Evolutionary conservation across 2,329 filamentous ascomycete species (phyloP).

Genomic region (Cladophialophora immunda): DNA sequence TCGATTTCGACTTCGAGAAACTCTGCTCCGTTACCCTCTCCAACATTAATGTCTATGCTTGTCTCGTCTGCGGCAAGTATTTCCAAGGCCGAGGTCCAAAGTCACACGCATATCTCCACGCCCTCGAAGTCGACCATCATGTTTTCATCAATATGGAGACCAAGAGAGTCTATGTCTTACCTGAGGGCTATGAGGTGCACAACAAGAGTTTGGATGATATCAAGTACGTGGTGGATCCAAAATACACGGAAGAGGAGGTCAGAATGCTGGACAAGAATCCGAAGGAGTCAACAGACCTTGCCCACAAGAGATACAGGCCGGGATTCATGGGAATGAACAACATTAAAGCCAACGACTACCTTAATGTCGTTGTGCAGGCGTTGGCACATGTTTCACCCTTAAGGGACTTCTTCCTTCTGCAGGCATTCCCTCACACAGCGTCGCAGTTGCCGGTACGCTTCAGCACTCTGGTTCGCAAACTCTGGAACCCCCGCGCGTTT

Average conservation of each 20-base stretch:
- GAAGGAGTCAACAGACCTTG: constrained; percentile 74
- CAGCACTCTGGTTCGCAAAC: constrained; percentile 89
- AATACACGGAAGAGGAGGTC: constrained; percentile 82
- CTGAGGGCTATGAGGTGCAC: constrained; percentile 95
- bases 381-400: constrained; percentile 88
- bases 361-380: constrained; percentile 93
- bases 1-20: constrained; percentile 99
- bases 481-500: constrained; percentile 97
- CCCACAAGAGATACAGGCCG: constrained; percentile 85
- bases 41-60: constrained; percentile 99
- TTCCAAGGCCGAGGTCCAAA: constrained; percentile 93
- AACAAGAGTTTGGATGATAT: constrained; percentile 96
- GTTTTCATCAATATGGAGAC: constrained; percentile 98
- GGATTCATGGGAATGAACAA: constrained; percentile 99
- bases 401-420: constrained; percentile 89
- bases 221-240: constrained; percentile 95
- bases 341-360: constrained; percentile 99
- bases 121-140: constrained; percentile 93
- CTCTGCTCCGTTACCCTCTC: constrained; percentile 94
- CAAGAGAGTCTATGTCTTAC: constrained; percentile 88
- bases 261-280: constrained; percentile 74
- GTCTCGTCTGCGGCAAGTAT: constrained; percentile 96
- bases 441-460: constrained; percentile 89
- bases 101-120: constrained; percentile 97
- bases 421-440: constrained; percentile 73